Percentiles rank a stretch among this genome's conserved stretches.
Evolutionary conservation across 305 asterid genomes (phyloP).

Genomic region (Nicotiana rustica): DNA sequence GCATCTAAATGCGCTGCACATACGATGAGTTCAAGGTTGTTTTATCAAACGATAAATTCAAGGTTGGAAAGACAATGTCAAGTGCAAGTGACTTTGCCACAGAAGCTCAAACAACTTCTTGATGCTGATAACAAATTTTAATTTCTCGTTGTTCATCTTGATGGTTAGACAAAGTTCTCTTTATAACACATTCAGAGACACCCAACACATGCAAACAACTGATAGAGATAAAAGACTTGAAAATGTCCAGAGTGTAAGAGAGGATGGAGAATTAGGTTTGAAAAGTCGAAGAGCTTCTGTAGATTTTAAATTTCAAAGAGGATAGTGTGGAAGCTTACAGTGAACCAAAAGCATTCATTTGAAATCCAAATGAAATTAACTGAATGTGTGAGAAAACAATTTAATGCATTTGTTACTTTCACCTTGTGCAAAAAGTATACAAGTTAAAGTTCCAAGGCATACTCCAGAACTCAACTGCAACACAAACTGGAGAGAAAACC

Average conservation of each 20-base stretch:
- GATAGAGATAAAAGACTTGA: background rate
- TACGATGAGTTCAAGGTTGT: background rate
- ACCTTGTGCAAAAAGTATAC: background rate
- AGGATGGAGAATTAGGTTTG: background rate
- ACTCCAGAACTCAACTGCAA: constrained; percentile 28
- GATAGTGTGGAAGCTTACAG: background rate
- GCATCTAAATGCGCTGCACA: background rate
- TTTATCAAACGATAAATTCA: background rate
- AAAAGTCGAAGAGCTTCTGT: background rate
- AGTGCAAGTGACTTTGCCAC: background rate
- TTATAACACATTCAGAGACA: constrained; percentile 1
- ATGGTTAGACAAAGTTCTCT: background rate
- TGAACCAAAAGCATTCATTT: constrained; percentile 6
- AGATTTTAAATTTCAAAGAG: background rate
- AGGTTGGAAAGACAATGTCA: background rate
- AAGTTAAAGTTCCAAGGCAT: background rate
- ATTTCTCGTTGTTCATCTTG: background rate
- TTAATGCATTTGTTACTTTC: background rate
- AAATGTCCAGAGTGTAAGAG: background rate
- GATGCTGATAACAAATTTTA: background rate
- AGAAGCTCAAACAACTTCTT: constrained; percentile 16
- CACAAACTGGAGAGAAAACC: constrained; percentile 21
- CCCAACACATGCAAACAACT: background rate
- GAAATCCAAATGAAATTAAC: constrained; percentile 15
- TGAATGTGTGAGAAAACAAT: background rate